These are phyloP conservation scores for Leccinum arenicola DNA, from an alignment of 768 basidiomycete species.

Conservation along the genomic window DNA sequence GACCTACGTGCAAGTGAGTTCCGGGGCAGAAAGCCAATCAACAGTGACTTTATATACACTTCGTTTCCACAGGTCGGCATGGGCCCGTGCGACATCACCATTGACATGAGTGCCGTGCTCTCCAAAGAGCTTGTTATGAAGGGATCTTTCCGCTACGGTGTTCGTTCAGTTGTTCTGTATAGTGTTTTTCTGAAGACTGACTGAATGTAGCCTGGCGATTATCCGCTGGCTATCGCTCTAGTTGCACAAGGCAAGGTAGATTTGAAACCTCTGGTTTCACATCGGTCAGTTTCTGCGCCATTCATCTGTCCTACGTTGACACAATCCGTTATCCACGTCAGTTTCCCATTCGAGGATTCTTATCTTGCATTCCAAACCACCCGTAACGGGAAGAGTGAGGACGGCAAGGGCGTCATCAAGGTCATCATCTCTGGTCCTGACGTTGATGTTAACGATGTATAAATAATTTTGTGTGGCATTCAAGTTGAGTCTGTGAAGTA, in stretches of 20 bases:
- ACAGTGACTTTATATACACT: background rate
- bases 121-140: conserved; percentile 79
- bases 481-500: background rate
- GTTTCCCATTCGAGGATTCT: conserved; percentile 77
- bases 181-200: background rate
- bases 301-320: background rate
- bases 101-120: conserved; percentile 69
- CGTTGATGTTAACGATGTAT: conserved; percentile 43
- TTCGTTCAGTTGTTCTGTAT: conserved; percentile 33
- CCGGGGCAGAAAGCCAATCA: conserved; percentile 3
- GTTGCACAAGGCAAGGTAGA: conserved; percentile 80
- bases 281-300: conserved; percentile 50
- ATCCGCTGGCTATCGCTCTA: conserved; percentile 80
- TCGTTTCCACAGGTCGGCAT: conserved; percentile 61
- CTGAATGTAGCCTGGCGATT: conserved; percentile 67
- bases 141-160: conserved; percentile 91
- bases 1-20: conserved; percentile 59
- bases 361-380: conserved; percentile 80
- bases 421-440: conserved; percentile 84
- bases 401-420: conserved; percentile 89
- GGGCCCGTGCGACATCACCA: conserved; percentile 71
- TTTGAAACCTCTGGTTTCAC: conserved; percentile 85
- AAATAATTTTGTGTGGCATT: conserved; percentile 5
- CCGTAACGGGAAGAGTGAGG: conserved; percentile 72
- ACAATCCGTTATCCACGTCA: conserved; percentile 21